A percentile compares a stretch with the other conserved stretches of the same genome.
Conservation (phyloP, 176 grass and related monocot genomes). For the Ensete glaucum region DNA sequence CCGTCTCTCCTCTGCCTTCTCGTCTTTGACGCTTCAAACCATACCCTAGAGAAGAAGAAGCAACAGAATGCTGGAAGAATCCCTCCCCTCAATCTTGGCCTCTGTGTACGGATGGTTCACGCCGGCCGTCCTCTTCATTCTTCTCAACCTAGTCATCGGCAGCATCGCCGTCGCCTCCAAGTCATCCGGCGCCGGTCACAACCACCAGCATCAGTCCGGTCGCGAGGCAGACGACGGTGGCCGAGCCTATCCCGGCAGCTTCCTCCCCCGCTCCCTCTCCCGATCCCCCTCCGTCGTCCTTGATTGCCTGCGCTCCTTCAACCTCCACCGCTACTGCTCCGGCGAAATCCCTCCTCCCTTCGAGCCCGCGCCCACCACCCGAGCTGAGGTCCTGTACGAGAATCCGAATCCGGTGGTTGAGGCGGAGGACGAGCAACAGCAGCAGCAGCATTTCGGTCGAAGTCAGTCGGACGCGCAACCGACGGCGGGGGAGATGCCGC, state of each 20-base stretch:
- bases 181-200: constrained; percentile 3
- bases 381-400: background rate
- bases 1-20: too few species aligned
- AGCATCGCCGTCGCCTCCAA: constrained; percentile 91
- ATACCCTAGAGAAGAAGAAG: too few species aligned
- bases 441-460: constrained; percentile 30
- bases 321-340: constrained; percentile 27
- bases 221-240: background rate
- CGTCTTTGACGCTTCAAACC: too few species aligned
- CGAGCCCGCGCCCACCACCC: constrained; percentile 6
- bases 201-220: background rate
- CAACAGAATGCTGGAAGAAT: constrained; percentile 45
- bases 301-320: constrained; percentile 59
- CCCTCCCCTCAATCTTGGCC: constrained; percentile 48
- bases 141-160: constrained; percentile 91
- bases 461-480: constrained; percentile 45
- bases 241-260: constrained; percentile 1
- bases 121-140: constrained; percentile 63
- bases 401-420: too few species aligned
- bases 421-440: constrained; percentile 1
- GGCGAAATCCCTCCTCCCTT: background rate
- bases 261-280: constrained; percentile 35
- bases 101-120: constrained; percentile 68
- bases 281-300: constrained; percentile 64
- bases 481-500: constrained; percentile 15